phyloP scores from a whole-genome alignment of 192 early-diverging fungal species.

The Chytriomyces confervae region DNA sequence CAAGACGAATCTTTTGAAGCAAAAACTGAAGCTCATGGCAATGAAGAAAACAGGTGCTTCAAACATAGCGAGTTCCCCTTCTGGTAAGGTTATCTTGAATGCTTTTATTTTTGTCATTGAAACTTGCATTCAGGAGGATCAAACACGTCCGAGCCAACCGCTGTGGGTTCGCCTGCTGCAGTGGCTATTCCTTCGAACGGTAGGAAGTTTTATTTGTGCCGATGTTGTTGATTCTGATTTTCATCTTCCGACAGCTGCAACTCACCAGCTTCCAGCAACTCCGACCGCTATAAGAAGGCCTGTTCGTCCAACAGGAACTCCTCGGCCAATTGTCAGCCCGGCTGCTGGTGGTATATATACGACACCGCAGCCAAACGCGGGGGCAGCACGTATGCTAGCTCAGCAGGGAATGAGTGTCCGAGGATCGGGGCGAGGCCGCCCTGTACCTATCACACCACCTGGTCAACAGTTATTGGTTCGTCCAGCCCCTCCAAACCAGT shows the following conservation, averaged over 20 bases:
- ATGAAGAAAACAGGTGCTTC: background rate
- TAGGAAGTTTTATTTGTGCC: background rate
- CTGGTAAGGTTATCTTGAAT: background rate
- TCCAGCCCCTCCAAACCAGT: too few relatives aligned
- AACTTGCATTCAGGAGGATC: background rate
- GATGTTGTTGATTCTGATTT: too few relatives aligned
- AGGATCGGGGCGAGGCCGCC: too few relatives aligned
- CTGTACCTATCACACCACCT: too few relatives aligned
- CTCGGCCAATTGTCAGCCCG: background rate
- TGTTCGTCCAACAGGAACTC: background rate
- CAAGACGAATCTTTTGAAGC: slow-evolving; percentile 4
- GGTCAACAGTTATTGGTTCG: too few relatives aligned
- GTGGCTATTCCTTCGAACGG: background rate
- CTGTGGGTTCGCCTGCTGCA: background rate
- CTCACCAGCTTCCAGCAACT: background rate
- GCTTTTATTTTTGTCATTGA: too few relatives aligned
- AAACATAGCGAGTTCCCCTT: background rate
- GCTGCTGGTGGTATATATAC: background rate
- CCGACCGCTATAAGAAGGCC: background rate
- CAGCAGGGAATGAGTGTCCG: slow-evolving; percentile 8
- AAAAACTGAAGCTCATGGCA: background rate
- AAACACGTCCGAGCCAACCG: background rate
- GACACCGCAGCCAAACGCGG: background rate
- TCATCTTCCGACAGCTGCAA: background rate
- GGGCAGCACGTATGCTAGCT: background rate